Percentiles rank a stretch among this genome's conserved stretches.
phyloP scores from a whole-genome alignment of 495 filamentous ascomycete species.

The Penicillium dipodomyicola region DNA sequence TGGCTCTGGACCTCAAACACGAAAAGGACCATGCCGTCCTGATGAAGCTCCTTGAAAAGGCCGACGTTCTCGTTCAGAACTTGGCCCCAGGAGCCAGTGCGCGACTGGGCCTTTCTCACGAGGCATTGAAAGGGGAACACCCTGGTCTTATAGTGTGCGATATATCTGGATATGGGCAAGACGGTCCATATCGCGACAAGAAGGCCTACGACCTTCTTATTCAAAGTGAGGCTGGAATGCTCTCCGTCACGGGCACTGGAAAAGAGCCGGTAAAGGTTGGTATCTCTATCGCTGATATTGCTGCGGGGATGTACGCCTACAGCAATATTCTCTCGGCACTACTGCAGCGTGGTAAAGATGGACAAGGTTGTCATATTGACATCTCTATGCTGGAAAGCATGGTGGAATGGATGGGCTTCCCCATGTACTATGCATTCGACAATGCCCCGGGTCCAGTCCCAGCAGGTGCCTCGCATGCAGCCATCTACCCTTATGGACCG shows the following conservation, averaged over 20 bases:
- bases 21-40: constrained; percentile 39
- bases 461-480: constrained; percentile 48
- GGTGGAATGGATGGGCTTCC: constrained; percentile 56
- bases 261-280: constrained; percentile 50
- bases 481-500: constrained; percentile 53
- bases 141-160: constrained; percentile 52
- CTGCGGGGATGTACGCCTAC: constrained; percentile 51
- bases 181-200: constrained; percentile 51
- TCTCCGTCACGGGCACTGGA: constrained; percentile 48
- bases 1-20: constrained; percentile 49
- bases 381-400: constrained; percentile 55
- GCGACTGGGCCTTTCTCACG: constrained; percentile 47
- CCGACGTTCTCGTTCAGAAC: constrained; percentile 54
- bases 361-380: constrained; percentile 45
- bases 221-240: constrained; percentile 53
- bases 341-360: constrained; percentile 44
- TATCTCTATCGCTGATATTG: constrained; percentile 53
- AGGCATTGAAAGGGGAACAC: constrained; percentile 37
- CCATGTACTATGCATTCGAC: constrained; percentile 51
- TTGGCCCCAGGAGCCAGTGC: constrained; percentile 49
- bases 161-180: constrained; percentile 51
- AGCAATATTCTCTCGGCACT: constrained; percentile 50
- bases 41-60: constrained; percentile 43
- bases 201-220: constrained; percentile 58
- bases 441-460: constrained; percentile 37